A percentile compares a stretch with the other conserved stretches of the same genome.
These are phyloP conservation scores for Anthracocystis walkeri DNA, from an alignment of 1,284 basidiomycete species.

Conservation along the genomic window DNA sequence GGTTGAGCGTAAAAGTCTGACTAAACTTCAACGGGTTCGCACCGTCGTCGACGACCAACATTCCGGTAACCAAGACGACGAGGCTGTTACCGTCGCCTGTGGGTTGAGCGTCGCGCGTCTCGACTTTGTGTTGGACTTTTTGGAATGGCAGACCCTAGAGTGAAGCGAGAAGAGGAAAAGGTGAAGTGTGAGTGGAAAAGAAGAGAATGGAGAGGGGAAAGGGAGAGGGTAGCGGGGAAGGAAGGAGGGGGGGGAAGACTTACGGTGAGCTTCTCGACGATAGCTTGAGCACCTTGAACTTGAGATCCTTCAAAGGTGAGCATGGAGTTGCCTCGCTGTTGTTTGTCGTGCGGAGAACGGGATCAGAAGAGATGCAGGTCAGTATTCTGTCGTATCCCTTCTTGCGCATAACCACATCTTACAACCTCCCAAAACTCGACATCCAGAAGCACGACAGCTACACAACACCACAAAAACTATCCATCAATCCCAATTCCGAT, in stretches of 20 bases:
- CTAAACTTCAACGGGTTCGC: constrained; percentile 35
- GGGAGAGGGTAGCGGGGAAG: neutral
- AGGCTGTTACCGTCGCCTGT: constrained; percentile 78
- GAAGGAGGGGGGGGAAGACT: constrained; percentile 47
- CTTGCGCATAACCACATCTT: too few species aligned
- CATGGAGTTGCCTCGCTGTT: constrained; percentile 88
- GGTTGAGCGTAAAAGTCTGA: constrained; percentile 83
- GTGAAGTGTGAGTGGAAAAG: too few species aligned
- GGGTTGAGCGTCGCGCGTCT: constrained; percentile 90
- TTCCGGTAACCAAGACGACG: constrained; percentile 89
- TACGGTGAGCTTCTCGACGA: constrained; percentile 86
- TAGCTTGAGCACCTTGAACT: constrained; percentile 75
- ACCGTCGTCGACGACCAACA: constrained; percentile 72
- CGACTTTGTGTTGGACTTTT: constrained; percentile 84
- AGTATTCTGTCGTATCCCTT: neutral
- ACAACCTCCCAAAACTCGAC: too few species aligned
- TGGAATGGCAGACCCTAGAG: constrained; percentile 81
- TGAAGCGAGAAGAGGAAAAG: neutral
- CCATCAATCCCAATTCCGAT: too few species aligned
- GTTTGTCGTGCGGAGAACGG: neutral
- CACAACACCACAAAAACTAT: too few species aligned
- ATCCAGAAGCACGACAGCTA: too few species aligned
- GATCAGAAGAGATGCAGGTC: neutral
- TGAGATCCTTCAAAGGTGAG: constrained; percentile 84
- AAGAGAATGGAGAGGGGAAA: neutral